Base-by-base conservation (phyloP, 129 eudicot species). In the Deinandra increscens region DNA sequence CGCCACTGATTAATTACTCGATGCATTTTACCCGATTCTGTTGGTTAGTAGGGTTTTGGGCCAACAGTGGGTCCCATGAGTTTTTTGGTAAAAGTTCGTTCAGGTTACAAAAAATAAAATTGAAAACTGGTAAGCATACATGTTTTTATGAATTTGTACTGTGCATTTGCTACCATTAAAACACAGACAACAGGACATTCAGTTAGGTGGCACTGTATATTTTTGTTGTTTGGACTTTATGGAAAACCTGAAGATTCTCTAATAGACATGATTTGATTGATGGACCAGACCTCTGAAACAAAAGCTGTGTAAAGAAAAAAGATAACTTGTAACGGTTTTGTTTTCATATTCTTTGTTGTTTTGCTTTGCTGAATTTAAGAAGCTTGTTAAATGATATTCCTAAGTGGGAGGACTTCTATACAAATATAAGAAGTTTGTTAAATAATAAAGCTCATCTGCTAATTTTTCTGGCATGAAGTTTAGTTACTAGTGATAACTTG, bases 141-240 rank as follows among this genome's bases (percentile, higher is more conserved):
- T 34, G 50, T 58, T 34, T 48, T 58, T 13, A 20, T 48, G 62
- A 58, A 20, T 22, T 66, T 37, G 68, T 33, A 51, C 69, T 38
- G 23, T 63, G 64, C 11, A 50, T 5, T 76, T 60, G 48, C 50
- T 77, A 61, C 71, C 56, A 69, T 41, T 61, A 45, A 42, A 41
- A 51, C 66, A 20, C 14, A 69, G 81, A 61, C 72, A 75, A 42
- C 46, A 53, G 33, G 63, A 20, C 81, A 60, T 38, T 69, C 62
- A 48, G 71, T 61, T 77, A 61, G 70, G 81, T 70, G 41, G 58
- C 64, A 41, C 60, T 60, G 4, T 51, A 69, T 48, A 61, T 6
- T 76, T 38, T 76, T 48, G 39, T 38, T 69, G 44, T 69, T 69
- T 74, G 79, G 66, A 65, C 56, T 64, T 41, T 65, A 74, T 73